Base-by-base conservation (phyloP, 352 stramenopile genomes). In the Globisporangium orthogonon region DNA sequence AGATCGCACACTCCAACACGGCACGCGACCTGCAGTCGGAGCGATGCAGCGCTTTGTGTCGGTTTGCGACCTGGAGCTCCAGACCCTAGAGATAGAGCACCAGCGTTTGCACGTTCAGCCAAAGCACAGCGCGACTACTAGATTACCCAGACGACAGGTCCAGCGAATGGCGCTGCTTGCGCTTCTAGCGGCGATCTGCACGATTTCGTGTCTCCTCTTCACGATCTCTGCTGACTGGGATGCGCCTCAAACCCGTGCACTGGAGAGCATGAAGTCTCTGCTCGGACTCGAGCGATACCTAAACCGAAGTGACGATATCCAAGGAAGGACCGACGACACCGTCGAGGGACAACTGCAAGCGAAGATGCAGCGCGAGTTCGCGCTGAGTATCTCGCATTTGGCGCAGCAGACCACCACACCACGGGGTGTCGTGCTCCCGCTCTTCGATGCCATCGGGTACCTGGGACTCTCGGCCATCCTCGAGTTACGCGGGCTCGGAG, bases 381-480 rank as follows among this genome's bases (percentile, higher is more conserved):
- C 60, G 29, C 48, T 57, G 30, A 65, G 52, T 39, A 30, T 61
- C 23, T 56, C 47, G 17, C 48, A 57, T 41, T 43, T 53, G 18
- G 60, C 60, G 7, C 69, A 75, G 48, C 62, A 66, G 41, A 67
- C 59, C 39, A 73, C 60, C 13, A 39, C 54, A 14, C 61, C 65
- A 5, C 73, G 76, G 4, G 81, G 81, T 17, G 71, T 91, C 46
- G 68, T 89, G 30, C 58, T 91, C 40, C 81, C 76, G 45, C 59
- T 91, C 13, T 91, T 83, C 50, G 70, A 88, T 45, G 72, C 71
- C 57, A 82, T 86, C 29, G 81, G 76, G 23, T 41, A 65, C 29
- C 61, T 89, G 1, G 81, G 81, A 30, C 63, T 86, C 29, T 91
- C 81, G 28, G 61, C 84, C 15, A 74, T 91, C 53, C 65, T 86